Conservation (phyloP, 2,329 filamentous ascomycete species). For the Ascosphaera apis region DNA sequence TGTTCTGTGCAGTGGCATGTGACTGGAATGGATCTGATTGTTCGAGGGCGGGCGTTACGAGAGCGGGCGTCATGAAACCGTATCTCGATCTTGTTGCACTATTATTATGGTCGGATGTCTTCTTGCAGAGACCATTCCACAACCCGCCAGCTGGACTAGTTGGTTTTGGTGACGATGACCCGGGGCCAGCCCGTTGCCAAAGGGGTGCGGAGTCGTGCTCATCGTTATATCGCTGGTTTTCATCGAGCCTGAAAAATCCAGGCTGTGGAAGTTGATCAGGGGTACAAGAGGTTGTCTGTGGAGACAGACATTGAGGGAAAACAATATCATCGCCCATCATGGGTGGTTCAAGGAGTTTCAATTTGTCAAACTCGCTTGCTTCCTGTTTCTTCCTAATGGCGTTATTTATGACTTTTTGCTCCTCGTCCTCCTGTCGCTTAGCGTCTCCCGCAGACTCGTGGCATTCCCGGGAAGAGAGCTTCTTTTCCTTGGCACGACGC, state of each 20-base stretch:
- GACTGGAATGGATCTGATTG: constrained; percentile 1
- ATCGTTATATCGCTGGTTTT: neutral
- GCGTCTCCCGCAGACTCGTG: constrained; percentile 3
- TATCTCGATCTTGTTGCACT: neutral
- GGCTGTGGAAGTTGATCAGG: constrained; percentile 35
- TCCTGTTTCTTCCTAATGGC: constrained; percentile 8
- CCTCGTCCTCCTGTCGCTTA: constrained; percentile 3
- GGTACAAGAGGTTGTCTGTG: constrained; percentile 65
- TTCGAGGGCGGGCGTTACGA: constrained; percentile 10
- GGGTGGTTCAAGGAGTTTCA: constrained; percentile 36
- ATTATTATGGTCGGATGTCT: constrained; percentile 5
- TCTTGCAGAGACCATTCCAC: constrained; percentile 23
- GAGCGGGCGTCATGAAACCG: constrained; percentile 5
- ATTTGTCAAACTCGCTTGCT: constrained; percentile 33
- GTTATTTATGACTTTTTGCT: constrained; percentile 3
- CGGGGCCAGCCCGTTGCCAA: constrained; percentile 1
- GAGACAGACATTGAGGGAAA: constrained; percentile 64
- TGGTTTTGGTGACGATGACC: constrained; percentile 1
- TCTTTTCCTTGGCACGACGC: constrained; percentile 14
- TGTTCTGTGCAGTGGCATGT: neutral
- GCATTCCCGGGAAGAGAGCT: constrained; percentile 3
- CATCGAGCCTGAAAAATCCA: constrained; percentile 15
- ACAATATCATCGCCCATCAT: constrained; percentile 68
- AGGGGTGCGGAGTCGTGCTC: neutral
- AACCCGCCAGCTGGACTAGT: constrained; percentile 17